Evolutionary conservation across 1,284 basidiomycete species (phyloP).

Genomic region (Omphalotus olearius): DNA sequence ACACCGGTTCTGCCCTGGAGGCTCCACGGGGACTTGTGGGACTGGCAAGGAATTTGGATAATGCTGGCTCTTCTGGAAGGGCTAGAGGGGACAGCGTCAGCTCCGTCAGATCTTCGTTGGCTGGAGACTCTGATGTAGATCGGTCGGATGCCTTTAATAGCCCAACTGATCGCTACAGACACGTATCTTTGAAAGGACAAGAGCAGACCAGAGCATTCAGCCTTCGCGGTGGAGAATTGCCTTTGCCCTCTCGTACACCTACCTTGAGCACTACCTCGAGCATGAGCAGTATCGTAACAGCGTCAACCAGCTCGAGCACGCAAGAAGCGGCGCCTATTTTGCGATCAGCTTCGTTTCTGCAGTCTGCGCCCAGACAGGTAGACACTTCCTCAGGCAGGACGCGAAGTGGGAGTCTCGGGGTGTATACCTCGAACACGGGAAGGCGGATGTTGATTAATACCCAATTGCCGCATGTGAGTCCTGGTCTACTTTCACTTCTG

Average conservation of each 20-base stretch:
- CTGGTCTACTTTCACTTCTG: neutral
- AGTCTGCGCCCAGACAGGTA: conserved; percentile 29
- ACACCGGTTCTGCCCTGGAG: conserved; percentile 27
- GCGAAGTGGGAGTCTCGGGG: conserved; percentile 55
- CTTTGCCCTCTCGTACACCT: conserved; percentile 48
- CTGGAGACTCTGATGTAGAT: conserved; percentile 52
- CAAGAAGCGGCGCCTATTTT: conserved; percentile 35
- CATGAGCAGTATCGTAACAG: conserved; percentile 32
- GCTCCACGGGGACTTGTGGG: conserved; percentile 25
- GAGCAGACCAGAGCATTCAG: conserved; percentile 27
- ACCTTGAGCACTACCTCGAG: conserved; percentile 38
- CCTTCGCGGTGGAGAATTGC: conserved; percentile 48
- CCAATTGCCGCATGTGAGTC: conserved; percentile 18
- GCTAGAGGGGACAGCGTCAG: conserved; percentile 54
- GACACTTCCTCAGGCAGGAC: conserved; percentile 33
- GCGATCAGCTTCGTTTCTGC: conserved; percentile 38
- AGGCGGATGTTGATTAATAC: conserved; percentile 37
- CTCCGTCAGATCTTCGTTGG: conserved; percentile 32
- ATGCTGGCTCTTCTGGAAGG: conserved; percentile 33
- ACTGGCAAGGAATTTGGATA: conserved; percentile 26
- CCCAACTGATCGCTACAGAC: conserved; percentile 32
- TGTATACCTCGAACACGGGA: conserved; percentile 30
- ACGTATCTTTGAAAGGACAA: conserved; percentile 32
- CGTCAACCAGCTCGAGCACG: conserved; percentile 28
- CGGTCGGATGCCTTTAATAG: conserved; percentile 36